These are phyloP conservation scores for Asterophora parasitica DNA, from an alignment of 768 basidiomycete genomes.

Conservation along the genomic window DNA sequence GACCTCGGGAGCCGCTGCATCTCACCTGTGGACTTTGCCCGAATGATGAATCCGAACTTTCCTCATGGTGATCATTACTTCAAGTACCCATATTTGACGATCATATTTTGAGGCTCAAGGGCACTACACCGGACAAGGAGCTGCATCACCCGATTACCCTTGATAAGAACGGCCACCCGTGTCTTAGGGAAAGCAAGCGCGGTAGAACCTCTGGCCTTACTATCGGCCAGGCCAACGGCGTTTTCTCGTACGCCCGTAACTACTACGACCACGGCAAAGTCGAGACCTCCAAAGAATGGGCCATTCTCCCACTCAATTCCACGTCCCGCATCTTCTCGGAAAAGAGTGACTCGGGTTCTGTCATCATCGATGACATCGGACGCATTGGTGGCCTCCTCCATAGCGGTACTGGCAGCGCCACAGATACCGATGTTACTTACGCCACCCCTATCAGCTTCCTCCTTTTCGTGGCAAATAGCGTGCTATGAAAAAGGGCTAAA, in stretches of 20 bases:
- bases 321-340: slow-evolving; percentile 30
- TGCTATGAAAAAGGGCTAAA: no score
- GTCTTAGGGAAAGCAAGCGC: slow-evolving; percentile 32
- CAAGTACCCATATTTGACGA: slow-evolving; percentile 27
- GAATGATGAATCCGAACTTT: slow-evolving; percentile 15
- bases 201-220: slow-evolving; percentile 26
- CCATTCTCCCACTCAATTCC: slow-evolving; percentile 22
- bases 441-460: no score
- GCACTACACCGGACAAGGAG: slow-evolving; percentile 24
- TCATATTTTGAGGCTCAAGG: slow-evolving; percentile 22
- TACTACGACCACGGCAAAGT: slow-evolving; percentile 10
- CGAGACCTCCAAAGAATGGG: slow-evolving; percentile 24
- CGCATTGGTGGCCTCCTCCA: no score
- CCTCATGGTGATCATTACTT: slow-evolving; percentile 16
- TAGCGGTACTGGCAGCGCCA: no score
- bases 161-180: no score
- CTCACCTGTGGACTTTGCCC: slow-evolving; percentile 5
- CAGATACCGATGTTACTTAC: no score
- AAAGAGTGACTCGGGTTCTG: slow-evolving; percentile 35
- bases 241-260: slow-evolving; percentile 22
- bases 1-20: no score
- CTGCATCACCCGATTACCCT: slow-evolving; percentile 21
- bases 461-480: no score
- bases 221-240: slow-evolving; percentile 23
- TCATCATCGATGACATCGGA: slow-evolving; percentile 22